Evolutionary conservation across 352 stramenopile genomes (phyloP).

Genomic region (Phytophthora sojae): DNA sequence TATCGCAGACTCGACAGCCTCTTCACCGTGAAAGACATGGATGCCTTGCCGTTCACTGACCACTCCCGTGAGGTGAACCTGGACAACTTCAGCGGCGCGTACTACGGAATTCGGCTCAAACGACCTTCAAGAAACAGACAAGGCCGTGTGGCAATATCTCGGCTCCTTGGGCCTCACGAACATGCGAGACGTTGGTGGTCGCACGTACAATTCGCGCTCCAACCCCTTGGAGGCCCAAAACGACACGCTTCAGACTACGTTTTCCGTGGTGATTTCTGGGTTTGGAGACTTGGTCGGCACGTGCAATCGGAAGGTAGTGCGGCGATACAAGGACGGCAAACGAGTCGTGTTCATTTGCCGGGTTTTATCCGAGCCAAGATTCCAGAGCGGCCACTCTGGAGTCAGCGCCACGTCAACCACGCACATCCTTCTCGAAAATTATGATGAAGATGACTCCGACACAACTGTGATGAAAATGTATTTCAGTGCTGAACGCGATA

Average conservation of each 20-base stretch:
- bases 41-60: conserved; percentile 6
- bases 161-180: not conserved
- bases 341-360: conserved; percentile 4
- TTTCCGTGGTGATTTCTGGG: conserved; percentile 1
- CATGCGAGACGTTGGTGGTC: conserved; percentile 5
- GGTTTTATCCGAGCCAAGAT: conserved; percentile 5
- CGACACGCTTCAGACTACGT: not conserved
- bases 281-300: not conserved
- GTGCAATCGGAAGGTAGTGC: conserved; percentile 10
- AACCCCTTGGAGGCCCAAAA: not conserved
- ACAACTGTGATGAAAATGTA: conserved; percentile 16
- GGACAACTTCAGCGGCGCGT: conserved; percentile 15
- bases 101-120: conserved; percentile 27
- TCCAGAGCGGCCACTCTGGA: not conserved
- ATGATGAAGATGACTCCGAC: not conserved
- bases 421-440: not conserved
- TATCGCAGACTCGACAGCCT: conserved; percentile 20
- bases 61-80: conserved; percentile 1
- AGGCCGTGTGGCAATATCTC: conserved; percentile 11
- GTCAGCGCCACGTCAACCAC: not conserved
- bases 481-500: conserved; percentile 7
- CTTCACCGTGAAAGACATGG: conserved; percentile 11
- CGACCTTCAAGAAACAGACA: not conserved
- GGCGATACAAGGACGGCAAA: not conserved
- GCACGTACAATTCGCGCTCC: not conserved